Base-by-base conservation (phyloP, 139 green algal species). In the Chlamydomonas asymmetrica region DNA sequence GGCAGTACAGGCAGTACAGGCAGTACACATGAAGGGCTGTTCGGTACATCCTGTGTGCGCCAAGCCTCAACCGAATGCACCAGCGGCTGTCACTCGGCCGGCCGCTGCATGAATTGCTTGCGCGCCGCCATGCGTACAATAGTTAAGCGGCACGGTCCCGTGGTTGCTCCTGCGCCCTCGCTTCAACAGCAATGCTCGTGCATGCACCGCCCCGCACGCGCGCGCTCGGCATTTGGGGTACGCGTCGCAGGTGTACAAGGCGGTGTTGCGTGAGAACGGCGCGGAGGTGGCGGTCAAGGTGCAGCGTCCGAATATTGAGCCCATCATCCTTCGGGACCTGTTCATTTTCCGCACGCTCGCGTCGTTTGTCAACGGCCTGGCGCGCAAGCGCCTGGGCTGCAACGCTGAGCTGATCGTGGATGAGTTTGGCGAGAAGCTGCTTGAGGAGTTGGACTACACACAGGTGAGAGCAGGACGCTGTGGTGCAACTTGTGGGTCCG, bases 401-500 rank as follows among this genome's bases (percentile, higher is more conserved):
- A 96, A 98, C 75, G 94, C 94, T 0, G 84, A 97, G 89, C 91
- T 99, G 59, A 97, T 99, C 73, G 92, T 99, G 49, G 97, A 99
- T 82, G 97, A 99, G 89, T 99, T 99, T 87, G 97, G 94, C 0
- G 91, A 99, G 89, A 99, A 99, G 87, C 84, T 99, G 50, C 85
- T 99, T 72, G 96, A 99, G 86, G 96, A 99, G 88, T 88, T 99
- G 81, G 96, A 99, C 84, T 99, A 99, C 80, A 75, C 83, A 74
- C 92, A 94, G 83, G 76, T 74, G 54, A 27, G 54, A 10, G 41
- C 2, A 8, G 22, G 63, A 1, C 68, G 80, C 31, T 65, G 38
- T 37, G 29, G 38, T 65, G 56, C 7, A 27, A 31, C 29, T 65
- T 65, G 27, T 39, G 7, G 59, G n/a, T 29, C 22, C 8, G 40